Percentiles rank a stretch among this genome's conserved stretches.
phyloP scores from a whole-genome alignment of 208 protist genomes.

The Leptomonas pyrrhocoris region DNA sequence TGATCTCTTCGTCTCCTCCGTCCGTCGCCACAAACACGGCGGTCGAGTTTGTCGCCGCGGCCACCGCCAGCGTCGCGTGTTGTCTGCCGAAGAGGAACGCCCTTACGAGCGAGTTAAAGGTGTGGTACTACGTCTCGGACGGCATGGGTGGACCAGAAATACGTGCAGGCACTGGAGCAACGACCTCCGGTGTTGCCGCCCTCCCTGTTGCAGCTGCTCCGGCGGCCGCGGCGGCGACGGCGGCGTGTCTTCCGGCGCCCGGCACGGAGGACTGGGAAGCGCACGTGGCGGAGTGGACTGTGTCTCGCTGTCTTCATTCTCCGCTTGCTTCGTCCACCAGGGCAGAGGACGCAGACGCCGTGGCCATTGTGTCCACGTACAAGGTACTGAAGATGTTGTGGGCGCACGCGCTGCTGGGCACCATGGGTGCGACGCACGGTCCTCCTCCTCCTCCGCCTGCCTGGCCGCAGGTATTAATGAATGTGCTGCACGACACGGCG shows the following conservation, averaged over 20 bases:
- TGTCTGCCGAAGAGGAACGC: conserved; percentile 4
- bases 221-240: background rate
- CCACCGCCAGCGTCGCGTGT: background rate
- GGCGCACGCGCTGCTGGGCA: conserved; percentile 20
- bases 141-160: no score
- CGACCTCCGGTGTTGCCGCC: no score
- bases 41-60: background rate
- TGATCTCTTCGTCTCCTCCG: background rate
- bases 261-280: conserved; percentile 11
- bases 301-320: background rate
- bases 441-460: background rate
- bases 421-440: background rate
- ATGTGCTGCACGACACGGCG: conserved; percentile 20
- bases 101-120: background rate
- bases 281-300: conserved; percentile 27
- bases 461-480: conserved; percentile 23
- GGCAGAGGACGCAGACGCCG: background rate
- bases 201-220: background rate
- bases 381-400: conserved; percentile 18
- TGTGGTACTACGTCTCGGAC: conserved; percentile 5
- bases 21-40: conserved; percentile 1
- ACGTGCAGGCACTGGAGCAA: background rate
- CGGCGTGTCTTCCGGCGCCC: background rate
- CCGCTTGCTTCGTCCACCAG: background rate
- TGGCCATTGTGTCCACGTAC: conserved; percentile 6